Conservation (phyloP, 2,329 filamentous ascomycete species). For the Aspergillus neotritici region DNA sequence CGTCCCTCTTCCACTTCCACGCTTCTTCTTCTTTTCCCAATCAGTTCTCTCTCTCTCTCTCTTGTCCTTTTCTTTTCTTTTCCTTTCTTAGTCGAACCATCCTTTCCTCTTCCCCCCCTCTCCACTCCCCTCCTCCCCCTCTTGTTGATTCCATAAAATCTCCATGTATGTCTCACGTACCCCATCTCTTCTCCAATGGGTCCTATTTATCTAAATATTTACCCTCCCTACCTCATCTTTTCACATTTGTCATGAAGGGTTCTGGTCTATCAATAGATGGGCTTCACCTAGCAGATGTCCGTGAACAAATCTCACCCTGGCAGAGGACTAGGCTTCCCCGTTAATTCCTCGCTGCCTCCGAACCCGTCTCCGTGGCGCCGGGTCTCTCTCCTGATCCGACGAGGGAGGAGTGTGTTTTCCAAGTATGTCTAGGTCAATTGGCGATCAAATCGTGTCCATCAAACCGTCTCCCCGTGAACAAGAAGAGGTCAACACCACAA, state of each 20-base stretch:
- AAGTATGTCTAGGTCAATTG: conserved; percentile 22
- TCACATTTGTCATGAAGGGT: conserved; percentile 19
- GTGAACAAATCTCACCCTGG: conserved; percentile 29
- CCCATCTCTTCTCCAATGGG: conserved; percentile 21
- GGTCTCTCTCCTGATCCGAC: conserved; percentile 30
- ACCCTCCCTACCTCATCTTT: conserved; percentile 4
- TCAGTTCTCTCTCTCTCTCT: conserved; percentile 5
- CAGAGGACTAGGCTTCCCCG: conserved; percentile 26
- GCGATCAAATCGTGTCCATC: conserved; percentile 8
- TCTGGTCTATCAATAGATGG: conserved; percentile 22
- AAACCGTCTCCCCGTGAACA: neutral
- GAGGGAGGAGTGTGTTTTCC: conserved; percentile 31
- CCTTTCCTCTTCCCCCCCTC: neutral
- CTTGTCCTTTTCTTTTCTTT: conserved; percentile 2
- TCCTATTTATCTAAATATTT: conserved; percentile 10
- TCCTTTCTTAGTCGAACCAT: neutral
- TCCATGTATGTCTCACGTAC: conserved; percentile 15
- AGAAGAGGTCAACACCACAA: neutral
- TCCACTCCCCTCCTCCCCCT: neutral
- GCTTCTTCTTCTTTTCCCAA: conserved; percentile 10
- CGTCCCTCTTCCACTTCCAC: neutral
- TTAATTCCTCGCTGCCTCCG: conserved; percentile 26
- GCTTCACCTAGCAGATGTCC: conserved; percentile 30
- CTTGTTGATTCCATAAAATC: conserved; percentile 2
- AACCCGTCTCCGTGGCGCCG: conserved; percentile 25